Base-by-base conservation (phyloP, 805 yeast species). In the Suhomyces xylopsoci region DNA sequence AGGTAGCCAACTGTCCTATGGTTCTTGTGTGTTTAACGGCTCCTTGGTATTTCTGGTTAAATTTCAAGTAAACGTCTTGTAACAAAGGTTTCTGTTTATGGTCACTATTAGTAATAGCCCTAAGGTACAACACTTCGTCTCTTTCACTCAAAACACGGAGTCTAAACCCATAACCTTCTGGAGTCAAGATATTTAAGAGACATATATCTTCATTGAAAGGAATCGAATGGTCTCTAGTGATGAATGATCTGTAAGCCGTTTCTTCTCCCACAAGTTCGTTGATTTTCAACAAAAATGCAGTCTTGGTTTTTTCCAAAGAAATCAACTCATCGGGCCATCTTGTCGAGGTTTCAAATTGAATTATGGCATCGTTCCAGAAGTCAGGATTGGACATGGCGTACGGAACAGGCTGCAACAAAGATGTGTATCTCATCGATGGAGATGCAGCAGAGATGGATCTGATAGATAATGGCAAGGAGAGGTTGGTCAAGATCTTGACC, bases 241-340 rank as follows among this genome's bases (percentile, higher is more conserved):
- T 72, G 59, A 77, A 82, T 1, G 87, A 73, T 46, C 72, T 74
- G 64, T 87, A 88, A 15, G 70, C 70, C 10, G 84, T 77, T 49
- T 82, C 81, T 49, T 82, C 80, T 47, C 78, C 56, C 6, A 67
- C 57, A 17, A 40, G 17, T 38, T 79, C 81, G 54, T 68, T 58
- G 20, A 92, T 81, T 60, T 87, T 87, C 50, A 94, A 66, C 60
- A 93, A 72, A 59, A 94, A 90, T 7, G 98, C 98, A 30, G 96
- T 82, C 64, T 94, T 94, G 14, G 96, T 87, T 62, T 87, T 85
- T 67, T 94, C 98, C 51, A 91, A 71, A 2, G 97, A 91, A 40
- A 78, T 71, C 5, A 90, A 66, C 66, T 94, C 97, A 68, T 89
- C 96, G 2, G 99, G 99, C 99, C 99, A 94, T 66, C 84, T 84